Base-by-base conservation (phyloP, 1,284 basidiomycete species). In the Tilletia walkeri region DNA sequence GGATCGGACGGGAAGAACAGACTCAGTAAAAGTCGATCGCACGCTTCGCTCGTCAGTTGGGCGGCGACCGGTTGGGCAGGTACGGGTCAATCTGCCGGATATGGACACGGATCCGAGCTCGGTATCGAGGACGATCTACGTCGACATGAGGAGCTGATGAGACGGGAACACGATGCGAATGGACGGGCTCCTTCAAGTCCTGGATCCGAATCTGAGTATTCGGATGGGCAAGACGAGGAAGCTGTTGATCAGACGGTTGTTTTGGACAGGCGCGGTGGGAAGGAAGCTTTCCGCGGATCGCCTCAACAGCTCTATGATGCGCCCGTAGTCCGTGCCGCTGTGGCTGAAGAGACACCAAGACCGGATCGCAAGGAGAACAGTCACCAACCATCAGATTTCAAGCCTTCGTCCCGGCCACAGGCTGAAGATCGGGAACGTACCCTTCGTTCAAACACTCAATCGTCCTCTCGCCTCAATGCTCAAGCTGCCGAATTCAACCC, bases 21-120 rank as follows among this genome's bases (percentile, higher is more conserved):
- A 36, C 59, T 63, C 59, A 63, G 59, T 38, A 63, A 63, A 20
- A 63, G 59, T 39, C 59, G 59, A 34, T 63, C 59, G 12, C 59
- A 63, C 14, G 59, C 59, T 7, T 63, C 59, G 16, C 59, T 63
- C 12, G 59, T 63, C 10, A 63, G 59, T 38, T 63, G 59, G 59
- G 38, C 59, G 30, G 59, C 59, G 14, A 63, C 59, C 9, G 59
- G 59, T 16, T 63, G 59, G 59, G 59, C 59, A 12, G 59, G 59
- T 3, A 63, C 59, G 3, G 59, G 59, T 30, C 24, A 30, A 24
- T 56, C 54, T 14, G 9, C 6, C 18, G 34, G 54, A 24, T 24
- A n/a, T 4, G 54, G 34, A 30, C 54, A 30, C 20, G 24, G 54
- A 6, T 24, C 34, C 20, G 54, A 30, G 12, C 20, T 30, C 20